Base-by-base conservation (phyloP, 257 asterid genomes). In the Penstemon eatonii region DNA sequence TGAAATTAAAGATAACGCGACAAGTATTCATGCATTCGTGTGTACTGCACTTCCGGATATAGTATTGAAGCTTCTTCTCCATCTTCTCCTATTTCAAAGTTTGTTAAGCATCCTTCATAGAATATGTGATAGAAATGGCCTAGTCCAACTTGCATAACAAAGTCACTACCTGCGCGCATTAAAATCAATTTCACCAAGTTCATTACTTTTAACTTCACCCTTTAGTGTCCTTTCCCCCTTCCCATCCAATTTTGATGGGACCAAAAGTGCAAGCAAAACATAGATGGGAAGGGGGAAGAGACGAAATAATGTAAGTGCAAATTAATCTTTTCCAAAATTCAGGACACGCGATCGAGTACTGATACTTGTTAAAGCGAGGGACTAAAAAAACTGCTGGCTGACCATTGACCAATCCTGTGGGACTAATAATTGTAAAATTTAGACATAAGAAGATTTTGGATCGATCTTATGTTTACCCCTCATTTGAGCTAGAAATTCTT, bases 121-220 rank as follows among this genome's bases (percentile, higher is more conserved):
- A 86, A 89, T 2, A 92, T 80, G 66, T 89, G 92, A 46, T 89
- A 86, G 79, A 84, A 87, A 82, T 89, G 98, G 4, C 96, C 84
- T n/a, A 87, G 9, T 63, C 88, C 96, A 18, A 85, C 96, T 77
- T 86, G 90, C 36, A 4, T 56, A 10, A 66, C 91, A 55, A 64
- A 82, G 52, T 85, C 86, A 18, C 73, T 77, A 40, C 60, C 97
- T 87, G 71, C 77, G 18, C 18, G 18, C 18, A 15, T 15, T 15
- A 15, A 15, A 15, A 69, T 51, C 41, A 41, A 11, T 8, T 33
- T 66, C 25, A 67, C 13, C 33, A 12, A 13, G 60, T 44, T 36
- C 9, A 56, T 12, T 56, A 8, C 2, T 25, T 25, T 25, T 25
- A 25, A 25, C 33, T 25, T 25, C 33, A 25, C 33, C 33, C 2